phyloP scores from a whole-genome alignment of 768 basidiomycete genomes.

The Obba rivulosa region DNA sequence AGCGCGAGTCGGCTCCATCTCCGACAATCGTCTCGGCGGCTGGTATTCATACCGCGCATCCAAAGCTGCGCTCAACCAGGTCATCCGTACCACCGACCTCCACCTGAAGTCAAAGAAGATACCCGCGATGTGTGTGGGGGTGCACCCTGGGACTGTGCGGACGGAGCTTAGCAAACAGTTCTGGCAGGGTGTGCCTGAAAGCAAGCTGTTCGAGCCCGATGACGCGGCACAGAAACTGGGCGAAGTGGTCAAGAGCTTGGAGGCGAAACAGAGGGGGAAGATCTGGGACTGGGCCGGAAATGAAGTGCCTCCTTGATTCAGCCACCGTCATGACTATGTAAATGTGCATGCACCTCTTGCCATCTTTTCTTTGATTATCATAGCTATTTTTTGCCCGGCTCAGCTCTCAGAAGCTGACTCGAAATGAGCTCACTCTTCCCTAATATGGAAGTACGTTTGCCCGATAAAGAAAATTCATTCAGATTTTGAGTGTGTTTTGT shows the following conservation, averaged over 20 bases:
- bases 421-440: too few species aligned
- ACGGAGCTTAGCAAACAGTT: conserved; percentile 53
- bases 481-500: too few species aligned
- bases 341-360: too few species aligned
- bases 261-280: conserved; percentile 38
- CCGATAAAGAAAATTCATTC: too few species aligned
- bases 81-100: conserved; percentile 55
- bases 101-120: conserved; percentile 43
- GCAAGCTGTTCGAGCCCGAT: conserved; percentile 43
- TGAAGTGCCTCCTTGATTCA: conserved; percentile 31
- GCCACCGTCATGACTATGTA: neutral
- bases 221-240: conserved; percentile 43
- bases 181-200: conserved; percentile 36
- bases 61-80: conserved; percentile 59
- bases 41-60: conserved; percentile 62
- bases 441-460: too few species aligned
- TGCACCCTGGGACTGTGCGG: conserved; percentile 59
- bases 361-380: too few species aligned
- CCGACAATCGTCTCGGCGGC: conserved; percentile 52
- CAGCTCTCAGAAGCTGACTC: too few species aligned
- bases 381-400: too few species aligned
- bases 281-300: conserved; percentile 58
- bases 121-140: conserved; percentile 46
- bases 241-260: conserved; percentile 39
- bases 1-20: conserved; percentile 54